These are phyloP conservation scores for Pythium rhizo-oryzae DNA, from an alignment of 352 stramenopile genomes.

Conservation along the genomic window DNA sequence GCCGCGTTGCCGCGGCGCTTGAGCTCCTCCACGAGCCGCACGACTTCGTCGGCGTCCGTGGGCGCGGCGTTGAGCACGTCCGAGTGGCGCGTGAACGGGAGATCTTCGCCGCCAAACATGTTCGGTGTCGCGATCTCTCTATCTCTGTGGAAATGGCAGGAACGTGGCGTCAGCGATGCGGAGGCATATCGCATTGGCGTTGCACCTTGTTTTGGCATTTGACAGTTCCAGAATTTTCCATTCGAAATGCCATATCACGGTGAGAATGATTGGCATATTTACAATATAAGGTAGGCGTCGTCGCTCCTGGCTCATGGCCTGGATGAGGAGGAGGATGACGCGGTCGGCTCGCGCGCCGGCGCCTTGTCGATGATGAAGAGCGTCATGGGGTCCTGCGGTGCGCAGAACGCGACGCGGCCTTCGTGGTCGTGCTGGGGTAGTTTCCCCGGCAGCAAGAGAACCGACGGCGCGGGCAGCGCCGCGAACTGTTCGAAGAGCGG, in stretches of 20 bases:
- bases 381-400: constrained; percentile 67
- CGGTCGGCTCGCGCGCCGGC: no score
- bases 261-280: not conserved
- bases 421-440: constrained; percentile 32
- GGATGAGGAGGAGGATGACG: not conserved
- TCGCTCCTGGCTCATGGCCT: not conserved
- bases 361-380: constrained; percentile 51
- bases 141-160: not conserved
- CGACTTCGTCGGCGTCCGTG: constrained; percentile 46
- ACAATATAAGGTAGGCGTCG: constrained; percentile 8
- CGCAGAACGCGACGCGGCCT: constrained; percentile 52
- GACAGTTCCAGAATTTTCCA: constrained; percentile 30
- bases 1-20: constrained; percentile 89
- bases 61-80: constrained; percentile 76
- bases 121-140: not conserved
- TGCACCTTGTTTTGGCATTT: constrained; percentile 20
- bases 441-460: constrained; percentile 74
- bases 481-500: constrained; percentile 54
- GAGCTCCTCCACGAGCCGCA: constrained; percentile 82
- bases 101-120: constrained; percentile 72
- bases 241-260: constrained; percentile 14
- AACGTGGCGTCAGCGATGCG: not conserved
- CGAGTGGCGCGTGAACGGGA: constrained; percentile 80
- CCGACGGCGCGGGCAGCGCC: constrained; percentile 53
- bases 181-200: not conserved